These are phyloP conservation scores for Asterella californica DNA, from an alignment of 225 moss, liverwort and hornwort genomes.

Conservation along the genomic window DNA sequence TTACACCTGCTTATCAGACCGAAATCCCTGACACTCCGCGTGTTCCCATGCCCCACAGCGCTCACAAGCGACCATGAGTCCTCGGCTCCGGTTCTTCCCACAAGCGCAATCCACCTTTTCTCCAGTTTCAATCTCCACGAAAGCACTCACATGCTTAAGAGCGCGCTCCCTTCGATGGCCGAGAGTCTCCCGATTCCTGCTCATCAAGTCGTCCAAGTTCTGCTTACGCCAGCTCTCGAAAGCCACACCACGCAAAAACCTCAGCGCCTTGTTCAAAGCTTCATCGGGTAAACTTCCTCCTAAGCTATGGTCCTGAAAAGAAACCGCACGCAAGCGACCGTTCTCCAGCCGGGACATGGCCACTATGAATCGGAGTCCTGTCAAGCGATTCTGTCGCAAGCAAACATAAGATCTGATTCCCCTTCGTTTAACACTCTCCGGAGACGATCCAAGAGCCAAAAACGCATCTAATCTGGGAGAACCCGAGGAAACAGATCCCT, in stretches of 20 bases:
- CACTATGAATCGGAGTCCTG: slow-evolving; percentile 72
- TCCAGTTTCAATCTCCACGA: slow-evolving; percentile 83
- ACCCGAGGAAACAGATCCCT: slow-evolving; percentile 24
- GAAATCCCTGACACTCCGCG: slow-evolving; percentile 97
- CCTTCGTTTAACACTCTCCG: slow-evolving; percentile 41
- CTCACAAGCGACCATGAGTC: slow-evolving; percentile 96
- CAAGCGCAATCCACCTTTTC: slow-evolving; percentile 95
- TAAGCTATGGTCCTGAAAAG: slow-evolving; percentile 63
- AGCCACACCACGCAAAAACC: slow-evolving; percentile 79
- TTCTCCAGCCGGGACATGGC: slow-evolving; percentile 78
- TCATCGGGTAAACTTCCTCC: slow-evolving; percentile 40
- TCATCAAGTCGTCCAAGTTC: slow-evolving; percentile 48
- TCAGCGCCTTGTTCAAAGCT: slow-evolving; percentile 61
- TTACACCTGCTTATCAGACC: slow-evolving; percentile 82
- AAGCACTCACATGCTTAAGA: slow-evolving; percentile 78
- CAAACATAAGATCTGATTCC: slow-evolving; percentile 76
- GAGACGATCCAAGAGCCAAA: slow-evolving; percentile 24
- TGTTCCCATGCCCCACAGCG: slow-evolving; percentile 95
- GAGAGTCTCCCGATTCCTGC: slow-evolving; percentile 59
- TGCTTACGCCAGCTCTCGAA: slow-evolving; percentile 90
- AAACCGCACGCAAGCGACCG: slow-evolving; percentile 82
- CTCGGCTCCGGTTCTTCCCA: slow-evolving; percentile 92
- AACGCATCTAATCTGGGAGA: slow-evolving; percentile 27
- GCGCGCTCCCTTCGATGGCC: slow-evolving; percentile 77
- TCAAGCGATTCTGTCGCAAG: slow-evolving; percentile 73